Percentiles rank a stretch among this genome's conserved stretches.
Conservation (phyloP, 1,284 basidiomycete genomes). For the Volvariella surrecta region DNA sequence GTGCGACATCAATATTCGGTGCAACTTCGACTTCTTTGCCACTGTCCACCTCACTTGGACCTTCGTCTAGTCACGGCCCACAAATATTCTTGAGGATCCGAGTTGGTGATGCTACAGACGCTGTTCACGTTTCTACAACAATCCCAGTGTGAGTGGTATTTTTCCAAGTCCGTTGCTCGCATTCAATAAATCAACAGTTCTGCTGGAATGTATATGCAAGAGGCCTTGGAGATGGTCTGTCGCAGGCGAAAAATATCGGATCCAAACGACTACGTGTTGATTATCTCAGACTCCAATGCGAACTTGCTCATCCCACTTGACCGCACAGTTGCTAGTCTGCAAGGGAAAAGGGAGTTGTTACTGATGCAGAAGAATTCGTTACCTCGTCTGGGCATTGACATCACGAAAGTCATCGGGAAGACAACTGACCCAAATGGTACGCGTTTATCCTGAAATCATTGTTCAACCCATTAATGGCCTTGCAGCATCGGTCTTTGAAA, state of each 20-base stretch:
- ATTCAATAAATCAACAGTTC: constrained; percentile 39
- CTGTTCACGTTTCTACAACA: constrained; percentile 77
- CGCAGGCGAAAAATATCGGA: constrained; percentile 65
- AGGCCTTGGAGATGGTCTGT: constrained; percentile 85
- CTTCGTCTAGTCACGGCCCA: constrained; percentile 62
- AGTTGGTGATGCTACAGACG: constrained; percentile 71
- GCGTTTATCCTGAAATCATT: constrained; percentile 14
- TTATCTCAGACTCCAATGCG: constrained; percentile 53
- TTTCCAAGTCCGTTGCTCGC: neutral
- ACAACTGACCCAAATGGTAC: constrained; percentile 88
- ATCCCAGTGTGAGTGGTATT: constrained; percentile 73
- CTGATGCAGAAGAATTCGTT: constrained; percentile 78
- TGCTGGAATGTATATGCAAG: constrained; percentile 95
- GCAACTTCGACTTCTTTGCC: constrained; percentile 34
- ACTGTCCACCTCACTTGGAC: constrained; percentile 58
- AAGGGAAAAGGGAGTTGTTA: constrained; percentile 79
- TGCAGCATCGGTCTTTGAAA: constrained; percentile 86
- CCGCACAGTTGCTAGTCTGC: constrained; percentile 89
- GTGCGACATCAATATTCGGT: constrained; percentile 25
- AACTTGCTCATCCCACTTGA: constrained; percentile 88
- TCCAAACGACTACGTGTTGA: constrained; percentile 77
- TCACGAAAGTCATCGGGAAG: constrained; percentile 47
- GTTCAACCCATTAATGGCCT: constrained; percentile 3
- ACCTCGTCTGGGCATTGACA: constrained; percentile 57
- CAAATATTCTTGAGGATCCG: constrained; percentile 75